Percentiles rank a stretch among this genome's conserved stretches.
Conservation (phyloP, 352 stramenopile species). For the Thalassiosira exigua region DNA sequence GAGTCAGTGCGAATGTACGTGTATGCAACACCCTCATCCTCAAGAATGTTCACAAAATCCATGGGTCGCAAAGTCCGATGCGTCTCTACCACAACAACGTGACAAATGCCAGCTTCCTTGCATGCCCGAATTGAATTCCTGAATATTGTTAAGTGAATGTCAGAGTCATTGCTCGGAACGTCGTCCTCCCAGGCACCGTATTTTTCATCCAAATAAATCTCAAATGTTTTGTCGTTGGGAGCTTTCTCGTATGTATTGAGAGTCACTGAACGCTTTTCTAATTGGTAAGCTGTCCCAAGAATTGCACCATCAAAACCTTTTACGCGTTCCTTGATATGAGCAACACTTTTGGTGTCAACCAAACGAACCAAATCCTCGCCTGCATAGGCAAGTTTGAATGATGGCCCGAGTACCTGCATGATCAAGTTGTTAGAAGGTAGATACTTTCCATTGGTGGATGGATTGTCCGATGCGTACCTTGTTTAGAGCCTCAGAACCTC, state of each 20-base stretch:
- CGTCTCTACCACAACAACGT: slow-evolving; percentile 74
- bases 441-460: no score
- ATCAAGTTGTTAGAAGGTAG: no score
- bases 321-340: slow-evolving; percentile 64
- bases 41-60: slow-evolving; percentile 64
- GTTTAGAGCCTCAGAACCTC: slow-evolving; percentile 63
- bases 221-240: slow-evolving; percentile 79
- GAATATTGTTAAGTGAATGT: slow-evolving; percentile 62
- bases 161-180: slow-evolving; percentile 43
- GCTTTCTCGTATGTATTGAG: slow-evolving; percentile 67
- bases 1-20: slow-evolving; percentile 67
- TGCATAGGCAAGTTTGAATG: slow-evolving; percentile 74
- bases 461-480: slow-evolving; percentile 26
- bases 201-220: slow-evolving; percentile 74
- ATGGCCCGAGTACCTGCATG: slow-evolving; percentile 48
- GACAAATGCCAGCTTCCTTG: slow-evolving; percentile 53
- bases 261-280: slow-evolving; percentile 68
- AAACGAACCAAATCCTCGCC: slow-evolving; percentile 73
- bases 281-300: slow-evolving; percentile 63
- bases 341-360: slow-evolving; percentile 60
- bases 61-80: slow-evolving; percentile 32
- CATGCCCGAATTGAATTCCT: slow-evolving; percentile 63
- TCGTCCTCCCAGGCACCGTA: slow-evolving; percentile 36
- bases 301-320: slow-evolving; percentile 71
- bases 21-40: slow-evolving; percentile 63